phyloP scores from a whole-genome alignment of 1,284 basidiomycete genomes.

The Golubevia pallescens region DNA sequence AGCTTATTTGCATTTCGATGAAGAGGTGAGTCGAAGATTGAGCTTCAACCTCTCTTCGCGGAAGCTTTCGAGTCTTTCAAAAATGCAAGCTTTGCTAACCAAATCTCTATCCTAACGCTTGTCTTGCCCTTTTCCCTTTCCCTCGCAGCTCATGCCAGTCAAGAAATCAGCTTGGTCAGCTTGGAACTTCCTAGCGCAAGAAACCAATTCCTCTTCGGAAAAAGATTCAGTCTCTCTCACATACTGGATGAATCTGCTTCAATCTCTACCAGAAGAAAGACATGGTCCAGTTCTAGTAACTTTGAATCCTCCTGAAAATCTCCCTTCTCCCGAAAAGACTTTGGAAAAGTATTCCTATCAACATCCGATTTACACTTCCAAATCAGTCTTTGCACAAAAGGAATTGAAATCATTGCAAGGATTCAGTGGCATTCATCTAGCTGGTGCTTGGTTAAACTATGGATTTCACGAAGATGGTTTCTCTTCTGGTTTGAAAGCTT shows the following conservation, averaged over 20 bases:
- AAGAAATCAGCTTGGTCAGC: constrained; percentile 34
- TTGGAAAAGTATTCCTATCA: constrained; percentile 22
- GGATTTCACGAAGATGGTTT: constrained; percentile 56
- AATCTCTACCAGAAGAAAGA: constrained; percentile 71
- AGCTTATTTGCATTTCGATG: constrained; percentile 73
- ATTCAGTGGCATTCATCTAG: constrained; percentile 21
- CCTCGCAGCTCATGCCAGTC: constrained; percentile 27
- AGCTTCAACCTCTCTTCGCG: no score
- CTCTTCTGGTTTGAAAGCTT: constrained; percentile 27
- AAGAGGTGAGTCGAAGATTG: constrained; percentile 13
- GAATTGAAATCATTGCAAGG: constrained; percentile 28
- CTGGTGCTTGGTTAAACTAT: constrained; percentile 48
- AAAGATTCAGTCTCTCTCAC: constrained; percentile 43
- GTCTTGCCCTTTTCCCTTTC: neutral
- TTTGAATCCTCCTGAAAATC: constrained; percentile 20
- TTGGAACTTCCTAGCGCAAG: constrained; percentile 49
- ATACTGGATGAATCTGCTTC: constrained; percentile 81
- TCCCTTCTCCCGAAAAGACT: constrained; percentile 7
- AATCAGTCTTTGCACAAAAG: constrained; percentile 23
- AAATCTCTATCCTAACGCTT: neutral
- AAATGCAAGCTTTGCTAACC: no score
- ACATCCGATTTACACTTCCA: constrained; percentile 41
- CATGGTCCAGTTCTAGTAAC: constrained; percentile 79
- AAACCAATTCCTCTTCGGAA: constrained; percentile 10
- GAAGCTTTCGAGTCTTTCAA: no score